Evolutionary conservation across 176 grass and related monocot species (phyloP), one percentile per base, ranked within the genome.

Genomic region (Juncus inflexus): DNA sequence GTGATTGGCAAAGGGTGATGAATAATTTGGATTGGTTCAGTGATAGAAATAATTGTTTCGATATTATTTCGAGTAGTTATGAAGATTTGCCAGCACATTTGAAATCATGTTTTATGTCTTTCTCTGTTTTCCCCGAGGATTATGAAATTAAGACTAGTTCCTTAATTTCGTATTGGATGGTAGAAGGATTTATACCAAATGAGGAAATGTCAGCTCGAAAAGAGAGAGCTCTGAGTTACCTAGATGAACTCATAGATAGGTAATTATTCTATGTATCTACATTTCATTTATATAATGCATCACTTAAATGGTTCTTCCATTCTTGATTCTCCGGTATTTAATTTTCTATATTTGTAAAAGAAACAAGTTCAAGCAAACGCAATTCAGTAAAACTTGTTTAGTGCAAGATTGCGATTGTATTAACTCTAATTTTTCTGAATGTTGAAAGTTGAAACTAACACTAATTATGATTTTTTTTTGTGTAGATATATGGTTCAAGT

Each of bases 71-170:
- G 2, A 50, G 7, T 39, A 78, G 65, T 65, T 76, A 76, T 13
- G 52, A 67, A 15, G 41, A 76, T 40, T 47, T 76, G 50, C 74
- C 74, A 6, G 38, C 14, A 16, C 15, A 65, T 36, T 62, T 67
- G 12, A 76, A 65, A 11, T 49, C 74, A 41, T 76, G 74, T 66
- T 76, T 76, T 12, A 57, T 76, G 74, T 76, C 61, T 13, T 65
- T 76, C 1, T 40, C 74, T 41, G 10, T 47, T 42, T 76, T 58
- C 42, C 74, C 74, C 3, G 74, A 66, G 41, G 42, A 56, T 28
- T 76, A 54, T 12, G 61, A 76, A 66, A 76, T 76, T 35, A 36
- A 45, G 53, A 61, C 12, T 12, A 19, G n/a, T 11, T 65, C 52
- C 54, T 40, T 76, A 15, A 59, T 76, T 58, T 63, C 52, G 4